A percentile compares a stretch with the other conserved stretches of the same genome.
Conservation (phyloP, 768 basidiomycete genomes). For the Rickenella mellea region DNA sequence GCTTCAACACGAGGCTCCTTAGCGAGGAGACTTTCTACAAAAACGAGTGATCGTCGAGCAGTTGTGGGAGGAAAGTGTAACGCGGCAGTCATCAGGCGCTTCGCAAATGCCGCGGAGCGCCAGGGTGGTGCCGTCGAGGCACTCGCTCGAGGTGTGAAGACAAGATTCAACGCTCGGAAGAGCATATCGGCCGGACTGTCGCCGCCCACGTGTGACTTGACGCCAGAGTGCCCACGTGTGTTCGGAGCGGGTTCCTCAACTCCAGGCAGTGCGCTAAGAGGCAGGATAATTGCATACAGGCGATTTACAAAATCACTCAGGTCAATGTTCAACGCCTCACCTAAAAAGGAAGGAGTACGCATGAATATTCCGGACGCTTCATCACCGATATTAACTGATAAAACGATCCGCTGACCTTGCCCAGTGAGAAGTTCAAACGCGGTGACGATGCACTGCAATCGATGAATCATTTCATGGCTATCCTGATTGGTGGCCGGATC, state of each 20-base stretch:
- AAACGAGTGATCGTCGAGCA: constrained; percentile 60
- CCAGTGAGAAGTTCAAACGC: constrained; percentile 97
- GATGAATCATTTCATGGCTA: constrained; percentile 38
- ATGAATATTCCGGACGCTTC: too few species aligned
- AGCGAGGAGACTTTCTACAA: constrained; percentile 61
- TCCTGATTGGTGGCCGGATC: constrained; percentile 21
- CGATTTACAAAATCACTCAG: constrained; percentile 78
- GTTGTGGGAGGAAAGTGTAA: constrained; percentile 71
- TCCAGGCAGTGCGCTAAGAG: constrained; percentile 56
- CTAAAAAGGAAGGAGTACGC: constrained; percentile 40
- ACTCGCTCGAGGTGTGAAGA: constrained; percentile 67
- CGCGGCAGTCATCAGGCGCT: constrained; percentile 76
- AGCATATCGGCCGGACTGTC: constrained; percentile 51
- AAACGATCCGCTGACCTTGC: constrained; percentile 52
- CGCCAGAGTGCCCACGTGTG: constrained; percentile 13
- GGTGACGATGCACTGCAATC: constrained; percentile 81
- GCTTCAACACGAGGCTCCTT: constrained; percentile 78
- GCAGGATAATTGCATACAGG: constrained; percentile 75
- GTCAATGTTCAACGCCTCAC: constrained; percentile 97
- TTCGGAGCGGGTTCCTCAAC: constrained; percentile 43
- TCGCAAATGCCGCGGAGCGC: constrained; percentile 86
- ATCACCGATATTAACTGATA: too few species aligned
- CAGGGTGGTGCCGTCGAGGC: constrained; percentile 48
- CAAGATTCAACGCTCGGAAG: constrained; percentile 75
- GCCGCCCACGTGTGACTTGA: constrained; percentile 11